phyloP scores from a whole-genome alignment of 345 rosid species.

The Sonneratia caseolaris region DNA sequence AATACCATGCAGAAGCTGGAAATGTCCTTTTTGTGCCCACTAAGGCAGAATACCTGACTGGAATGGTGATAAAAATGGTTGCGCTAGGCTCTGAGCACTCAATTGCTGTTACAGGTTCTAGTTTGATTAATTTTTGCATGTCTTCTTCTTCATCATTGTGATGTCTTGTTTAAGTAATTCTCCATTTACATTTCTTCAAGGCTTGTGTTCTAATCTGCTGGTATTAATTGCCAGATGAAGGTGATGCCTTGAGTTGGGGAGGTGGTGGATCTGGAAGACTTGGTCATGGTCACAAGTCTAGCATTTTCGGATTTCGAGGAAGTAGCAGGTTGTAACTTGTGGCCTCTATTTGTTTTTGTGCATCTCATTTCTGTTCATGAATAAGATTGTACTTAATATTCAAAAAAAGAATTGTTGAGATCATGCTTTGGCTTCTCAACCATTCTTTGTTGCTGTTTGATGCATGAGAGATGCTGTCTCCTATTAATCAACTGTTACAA shows the following conservation, averaged over 20 bases:
- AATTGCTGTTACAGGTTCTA: slow-evolving; percentile 71
- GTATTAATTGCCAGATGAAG: slow-evolving; percentile 41
- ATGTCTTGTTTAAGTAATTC: not conserved
- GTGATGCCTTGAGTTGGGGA: slow-evolving; percentile 89
- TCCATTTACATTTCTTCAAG: slow-evolving; percentile 3
- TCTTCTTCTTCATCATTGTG: not conserved
- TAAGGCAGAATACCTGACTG: slow-evolving; percentile 64
- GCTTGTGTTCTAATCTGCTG: not conserved
- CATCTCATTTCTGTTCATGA: not conserved
- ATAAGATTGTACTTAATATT: not conserved
- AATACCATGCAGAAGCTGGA: slow-evolving; percentile 45
- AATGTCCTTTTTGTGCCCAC: slow-evolving; percentile 47
- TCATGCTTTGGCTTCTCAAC: not conserved
- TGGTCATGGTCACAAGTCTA: slow-evolving; percentile 77
- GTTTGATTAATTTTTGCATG: not conserved
- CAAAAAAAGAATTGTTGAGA: not conserved
- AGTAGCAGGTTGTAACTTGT: slow-evolving; percentile 50
- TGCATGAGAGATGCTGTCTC: not conserved
- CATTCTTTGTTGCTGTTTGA: not conserved
- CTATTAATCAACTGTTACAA: not conserved
- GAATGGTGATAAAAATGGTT: slow-evolving; percentile 46
- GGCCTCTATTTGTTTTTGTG: not conserved
- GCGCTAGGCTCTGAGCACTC: slow-evolving; percentile 93
- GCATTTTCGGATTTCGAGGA: slow-evolving; percentile 50
- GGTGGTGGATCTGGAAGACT: slow-evolving; percentile 77